Evolutionary conservation across 805 yeast species (phyloP), one percentile per base, ranked within the genome.

Genomic region (Candida pseudoglaebosa): DNA sequence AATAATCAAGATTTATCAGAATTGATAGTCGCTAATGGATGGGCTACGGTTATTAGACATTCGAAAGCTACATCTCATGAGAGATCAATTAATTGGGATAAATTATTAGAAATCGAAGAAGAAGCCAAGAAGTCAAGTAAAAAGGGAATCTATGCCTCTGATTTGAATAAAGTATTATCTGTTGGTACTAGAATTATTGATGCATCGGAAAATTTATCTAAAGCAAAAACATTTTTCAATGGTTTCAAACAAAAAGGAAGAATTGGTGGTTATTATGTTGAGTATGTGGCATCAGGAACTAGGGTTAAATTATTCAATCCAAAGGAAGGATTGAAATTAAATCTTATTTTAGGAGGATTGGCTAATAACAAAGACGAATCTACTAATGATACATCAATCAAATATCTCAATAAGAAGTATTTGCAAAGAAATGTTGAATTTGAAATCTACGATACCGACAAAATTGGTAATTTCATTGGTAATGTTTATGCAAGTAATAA

Each of bases 381-480:
- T 6, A 53, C 64, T 7, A 71, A 56, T 9, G 65, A 74, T 15
- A 72, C 67, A 28, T 86, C 86, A 2, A 52, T 77, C 20, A 74
- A 67, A 28, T 79, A 65, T 52, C 71, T 80, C 43, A 69, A 67
- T 50, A 72, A 70, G 44, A 73, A 74, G 43, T 70, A 75, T 37
- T 67, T 78, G 56, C 96, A 87, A 63, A 75, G 88, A 54, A 86
- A 80, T 44, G 85, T 87, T 31, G 79, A 75, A 46, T 65, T 87
- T 46, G 82, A 82, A 38, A 73, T 87, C 15, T 76, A 76, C 47
- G 81, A 76, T 41, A 75, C 76, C 37, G 96, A 88, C 56, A 84
- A 80, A 53, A 69, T 81, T 40, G 95, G 95, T 41, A 86, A 84
- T 0, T 88, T 88, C 53, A 77, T 85, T 52, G 93, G 95, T 34